Evolutionary conservation across 108 stramenopile species (phyloP).

Genomic region (Stephanodiscus minutulus): DNA sequence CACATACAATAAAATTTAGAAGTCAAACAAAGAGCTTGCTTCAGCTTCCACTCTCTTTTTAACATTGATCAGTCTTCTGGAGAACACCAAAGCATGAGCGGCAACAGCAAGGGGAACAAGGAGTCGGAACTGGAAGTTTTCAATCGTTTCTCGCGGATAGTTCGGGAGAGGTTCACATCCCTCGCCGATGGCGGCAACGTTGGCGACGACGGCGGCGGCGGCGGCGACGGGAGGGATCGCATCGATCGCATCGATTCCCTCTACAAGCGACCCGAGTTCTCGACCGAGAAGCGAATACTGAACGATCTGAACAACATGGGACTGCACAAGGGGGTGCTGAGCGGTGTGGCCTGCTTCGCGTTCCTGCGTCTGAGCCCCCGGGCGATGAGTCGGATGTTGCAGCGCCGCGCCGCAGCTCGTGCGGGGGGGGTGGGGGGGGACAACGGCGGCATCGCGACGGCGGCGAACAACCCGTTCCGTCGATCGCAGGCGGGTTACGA

Average conservation of each 20-base stretch:
- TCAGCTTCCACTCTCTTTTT: too few species aligned
- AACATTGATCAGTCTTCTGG: too few species aligned
- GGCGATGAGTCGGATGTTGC: slow-evolving; percentile 26
- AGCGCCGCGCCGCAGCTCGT: slow-evolving; percentile 21
- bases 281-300: slow-evolving; percentile 35
- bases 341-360: slow-evolving; percentile 30
- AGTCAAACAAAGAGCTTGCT: too few species aligned
- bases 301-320: slow-evolving; percentile 43
- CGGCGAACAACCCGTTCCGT: slow-evolving; percentile 31
- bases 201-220: not conserved
- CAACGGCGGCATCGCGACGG: not conserved
- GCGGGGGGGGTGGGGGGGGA: not conserved
- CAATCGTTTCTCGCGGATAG: slow-evolving; percentile 34
- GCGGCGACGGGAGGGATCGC: slow-evolving; percentile 9
- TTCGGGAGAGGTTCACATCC: slow-evolving; percentile 27
- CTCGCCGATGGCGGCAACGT: slow-evolving; percentile 6
- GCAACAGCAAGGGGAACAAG: slow-evolving; percentile 13
- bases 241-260: slow-evolving; percentile 27
- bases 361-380: slow-evolving; percentile 34
- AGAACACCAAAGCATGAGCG: slow-evolving; percentile 11
- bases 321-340: slow-evolving; percentile 28
- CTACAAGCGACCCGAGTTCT: slow-evolving; percentile 37
- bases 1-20: too few species aligned
- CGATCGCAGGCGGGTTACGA: slow-evolving; percentile 26
- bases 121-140: slow-evolving; percentile 29